These are phyloP conservation scores for Rubia occidens DNA, from an alignment of 305 asterid species.

Conservation along the genomic window DNA sequence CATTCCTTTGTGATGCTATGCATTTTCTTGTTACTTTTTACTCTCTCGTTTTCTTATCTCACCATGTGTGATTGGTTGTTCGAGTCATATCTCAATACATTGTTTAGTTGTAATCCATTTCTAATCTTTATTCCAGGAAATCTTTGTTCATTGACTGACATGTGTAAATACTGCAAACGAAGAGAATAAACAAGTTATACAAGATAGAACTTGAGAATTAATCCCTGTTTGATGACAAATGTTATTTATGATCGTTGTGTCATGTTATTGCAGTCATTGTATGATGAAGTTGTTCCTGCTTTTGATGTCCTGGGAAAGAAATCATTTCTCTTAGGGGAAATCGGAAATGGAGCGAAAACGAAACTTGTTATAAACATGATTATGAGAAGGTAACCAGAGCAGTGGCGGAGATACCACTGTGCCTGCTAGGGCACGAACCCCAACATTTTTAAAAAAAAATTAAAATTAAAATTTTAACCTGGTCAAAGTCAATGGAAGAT, in stretches of 20 bases:
- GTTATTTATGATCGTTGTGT: not conserved
- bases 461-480: too few species aligned
- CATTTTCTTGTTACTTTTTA: not conserved
- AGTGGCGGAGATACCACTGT: too few species aligned
- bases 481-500: too few species aligned
- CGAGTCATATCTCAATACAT: not conserved
- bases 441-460: too few species aligned
- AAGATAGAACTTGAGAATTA: not conserved
- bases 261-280: slow-evolving; percentile 45
- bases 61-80: not conserved
- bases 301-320: slow-evolving; percentile 82
- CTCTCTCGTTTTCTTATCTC: not conserved
- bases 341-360: slow-evolving; percentile 96
- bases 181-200: not conserved
- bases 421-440: too few species aligned
- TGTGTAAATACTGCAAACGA: not conserved
- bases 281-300: slow-evolving; percentile 64
- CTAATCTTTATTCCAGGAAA: not conserved
- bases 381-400: slow-evolving; percentile 75
- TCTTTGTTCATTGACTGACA: slow-evolving; percentile 1
- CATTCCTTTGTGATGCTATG: not conserved
- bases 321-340: slow-evolving; percentile 72
- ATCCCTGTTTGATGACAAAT: not conserved
- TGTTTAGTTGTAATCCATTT: not conserved
- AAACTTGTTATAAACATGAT: slow-evolving; percentile 96